A percentile compares a stretch with the other conserved stretches of the same genome.
Conservation (phyloP, 441 rosid genomes). For the Metrosideros polymorpha region DNA sequence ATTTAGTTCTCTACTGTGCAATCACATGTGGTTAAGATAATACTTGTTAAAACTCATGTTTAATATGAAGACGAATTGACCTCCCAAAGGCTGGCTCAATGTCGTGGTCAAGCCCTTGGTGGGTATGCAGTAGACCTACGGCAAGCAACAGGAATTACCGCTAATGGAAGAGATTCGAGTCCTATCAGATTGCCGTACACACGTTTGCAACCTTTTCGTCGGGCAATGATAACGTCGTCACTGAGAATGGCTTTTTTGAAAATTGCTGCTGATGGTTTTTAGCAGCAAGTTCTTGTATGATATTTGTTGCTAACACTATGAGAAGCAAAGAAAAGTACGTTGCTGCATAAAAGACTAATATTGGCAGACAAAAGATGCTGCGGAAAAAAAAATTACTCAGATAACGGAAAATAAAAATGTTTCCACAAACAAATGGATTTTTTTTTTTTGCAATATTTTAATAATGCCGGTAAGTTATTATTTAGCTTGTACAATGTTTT, state of each 20-base stretch:
- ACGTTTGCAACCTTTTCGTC: neutral
- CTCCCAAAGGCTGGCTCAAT: neutral
- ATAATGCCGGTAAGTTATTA: neutral
- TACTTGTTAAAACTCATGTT: neutral
- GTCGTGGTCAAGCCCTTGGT: neutral
- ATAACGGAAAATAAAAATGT: neutral
- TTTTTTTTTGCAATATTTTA: neutral
- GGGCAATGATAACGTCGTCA: neutral
- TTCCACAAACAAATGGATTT: neutral
- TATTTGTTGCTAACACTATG: neutral
- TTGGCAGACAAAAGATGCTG: neutral
- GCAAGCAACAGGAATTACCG: neutral
- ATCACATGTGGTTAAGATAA: neutral
- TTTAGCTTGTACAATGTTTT: neutral
- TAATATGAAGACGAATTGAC: neutral
- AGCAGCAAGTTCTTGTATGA: neutral
- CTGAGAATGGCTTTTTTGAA: neutral
- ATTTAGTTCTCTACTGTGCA: neutral
- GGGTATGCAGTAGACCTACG: neutral
- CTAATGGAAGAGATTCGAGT: neutral
- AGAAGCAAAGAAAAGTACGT: neutral
- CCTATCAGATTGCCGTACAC: neutral
- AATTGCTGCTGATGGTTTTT: neutral
- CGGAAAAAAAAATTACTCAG: neutral
- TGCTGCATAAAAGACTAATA: neutral